Evolutionary conservation across 2,329 filamentous ascomycete species (phyloP).

Genomic region (Sphaerulina vaccinii): DNA sequence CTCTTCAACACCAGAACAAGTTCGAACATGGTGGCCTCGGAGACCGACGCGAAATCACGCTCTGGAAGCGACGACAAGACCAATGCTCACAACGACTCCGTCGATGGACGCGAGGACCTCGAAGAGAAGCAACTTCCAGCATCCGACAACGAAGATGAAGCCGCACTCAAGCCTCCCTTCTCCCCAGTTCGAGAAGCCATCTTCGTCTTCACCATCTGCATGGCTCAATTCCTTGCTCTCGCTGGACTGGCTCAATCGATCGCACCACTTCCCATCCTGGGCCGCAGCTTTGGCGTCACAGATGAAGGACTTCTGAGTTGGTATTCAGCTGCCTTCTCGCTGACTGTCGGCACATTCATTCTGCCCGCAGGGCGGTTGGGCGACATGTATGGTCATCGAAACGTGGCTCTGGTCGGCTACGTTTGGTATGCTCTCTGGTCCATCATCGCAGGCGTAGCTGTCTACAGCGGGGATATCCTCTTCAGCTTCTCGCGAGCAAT

Average conservation of each 20-base stretch:
- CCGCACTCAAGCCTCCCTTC: background rate
- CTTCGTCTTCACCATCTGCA: slow-evolving; percentile 28
- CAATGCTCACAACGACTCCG: background rate
- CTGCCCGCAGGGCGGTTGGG: slow-evolving; percentile 44
- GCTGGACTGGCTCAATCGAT: slow-evolving; percentile 20
- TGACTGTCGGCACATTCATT: slow-evolving; percentile 46
- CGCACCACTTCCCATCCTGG: slow-evolving; percentile 38
- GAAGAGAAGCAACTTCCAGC: background rate
- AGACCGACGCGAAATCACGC: no score
- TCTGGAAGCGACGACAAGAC: no score
- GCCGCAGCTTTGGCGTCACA: slow-evolving; percentile 40
- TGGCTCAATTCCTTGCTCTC: slow-evolving; percentile 17
- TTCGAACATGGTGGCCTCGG: no score
- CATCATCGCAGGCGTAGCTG: slow-evolving; percentile 39
- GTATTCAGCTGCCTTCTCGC: slow-evolving; percentile 44
- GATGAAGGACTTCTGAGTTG: slow-evolving; percentile 46
- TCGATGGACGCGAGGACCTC: background rate
- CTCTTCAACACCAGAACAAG: no score
- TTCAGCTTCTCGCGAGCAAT: slow-evolving; percentile 39
- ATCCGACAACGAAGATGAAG: background rate
- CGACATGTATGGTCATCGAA: slow-evolving; percentile 45
- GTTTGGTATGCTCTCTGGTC: slow-evolving; percentile 42
- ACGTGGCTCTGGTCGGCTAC: slow-evolving; percentile 41
- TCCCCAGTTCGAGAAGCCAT: slow-evolving; percentile 25
- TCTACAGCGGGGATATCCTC: slow-evolving; percentile 36